Evolutionary conservation across 2,329 filamentous ascomycete species (phyloP), one percentile per base, ranked within the genome.

Genomic region (Pseudogymnoascus sp.): DNA sequence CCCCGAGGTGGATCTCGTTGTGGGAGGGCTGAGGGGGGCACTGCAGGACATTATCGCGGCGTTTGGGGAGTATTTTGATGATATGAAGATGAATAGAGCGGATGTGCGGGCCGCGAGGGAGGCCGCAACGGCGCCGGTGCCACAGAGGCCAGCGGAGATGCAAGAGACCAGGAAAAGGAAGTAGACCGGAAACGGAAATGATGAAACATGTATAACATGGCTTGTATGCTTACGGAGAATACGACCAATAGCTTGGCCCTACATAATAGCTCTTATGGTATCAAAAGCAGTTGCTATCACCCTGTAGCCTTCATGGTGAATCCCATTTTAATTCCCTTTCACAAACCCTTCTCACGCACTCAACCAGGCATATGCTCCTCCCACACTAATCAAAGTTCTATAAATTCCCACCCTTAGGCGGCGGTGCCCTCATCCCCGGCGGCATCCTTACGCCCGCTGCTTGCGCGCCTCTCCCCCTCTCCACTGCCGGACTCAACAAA

Each of bases 61-160:
- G 21, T 97, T 96, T 75, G 89, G 87, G 63, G 83, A 84, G 63
- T 97, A 92, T 73, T 81, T 87, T 66, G 77, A 78, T 37, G 86
- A 90, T 65, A 77, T 96, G 67, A 83, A 88, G 52, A 76, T 97
- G 66, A 87, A 80, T 39, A 79, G 82, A 65, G 81, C 81, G 62
- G 92, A 97, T 69, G 78, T 96, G 68, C 81, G 87, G 68, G 77
- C 88, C 63, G 92, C 91, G 4, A 87, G 82, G 72, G 87, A 91
- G 71, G 58, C 58, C 4, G 26, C 58, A 31, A 60, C 6, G 21
- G 11, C 29, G 23, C 37, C 38, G 12, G 38, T 39, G 21, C 33
- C 38, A 39, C 14, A 23, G 35, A 39, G 38, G 74, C 73, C 38
- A 72, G 73, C 12, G 31, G 72, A 16, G 65, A 67, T 23, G 69